Evolutionary conservation across 495 filamentous ascomycete species (phyloP).

Genomic region (Penicillium atrosanguineum): DNA sequence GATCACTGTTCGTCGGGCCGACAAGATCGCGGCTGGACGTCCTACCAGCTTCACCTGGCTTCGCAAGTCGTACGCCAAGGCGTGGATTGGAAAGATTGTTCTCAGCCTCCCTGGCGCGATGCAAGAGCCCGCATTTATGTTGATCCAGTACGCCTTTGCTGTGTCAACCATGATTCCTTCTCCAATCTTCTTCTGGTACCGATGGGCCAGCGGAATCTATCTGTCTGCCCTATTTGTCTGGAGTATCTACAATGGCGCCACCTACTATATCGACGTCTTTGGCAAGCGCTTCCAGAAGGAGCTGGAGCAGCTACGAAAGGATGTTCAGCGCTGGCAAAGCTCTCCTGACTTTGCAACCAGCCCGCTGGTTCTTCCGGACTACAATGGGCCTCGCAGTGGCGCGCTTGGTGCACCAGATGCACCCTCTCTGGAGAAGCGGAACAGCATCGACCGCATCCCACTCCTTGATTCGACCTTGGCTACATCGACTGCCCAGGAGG

Average conservation of each 20-base stretch:
- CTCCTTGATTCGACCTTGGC: conserved; percentile 34
- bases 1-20: conserved; percentile 86
- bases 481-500: conserved; percentile 23
- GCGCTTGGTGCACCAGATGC: conserved; percentile 13
- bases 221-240: conserved; percentile 77
- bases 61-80: conserved; percentile 80
- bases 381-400: conserved; percentile 9
- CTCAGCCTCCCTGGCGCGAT: conserved; percentile 68
- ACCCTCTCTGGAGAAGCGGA: conserved; percentile 26
- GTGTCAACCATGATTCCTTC: conserved; percentile 90
- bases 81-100: conserved; percentile 83
- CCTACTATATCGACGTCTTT: conserved; percentile 96
- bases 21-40: conserved; percentile 92
- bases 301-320: conserved; percentile 81
- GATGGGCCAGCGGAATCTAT: conserved; percentile 74
- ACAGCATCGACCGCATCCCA: conserved; percentile 41
- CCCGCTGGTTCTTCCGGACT: conserved; percentile 29
- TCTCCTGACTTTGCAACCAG: conserved; percentile 39
- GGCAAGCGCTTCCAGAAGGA: conserved; percentile 96
- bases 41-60: conserved; percentile 98
- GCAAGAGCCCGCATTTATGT: conserved; percentile 91
- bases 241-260: conserved; percentile 93
- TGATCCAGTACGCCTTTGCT: conserved; percentile 91
- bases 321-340: conserved; percentile 86
- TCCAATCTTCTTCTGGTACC: conserved; percentile 91